phyloP scores from a whole-genome alignment of 192 early-diverging fungal genomes.

The Umbelopsis vinacea region DNA sequence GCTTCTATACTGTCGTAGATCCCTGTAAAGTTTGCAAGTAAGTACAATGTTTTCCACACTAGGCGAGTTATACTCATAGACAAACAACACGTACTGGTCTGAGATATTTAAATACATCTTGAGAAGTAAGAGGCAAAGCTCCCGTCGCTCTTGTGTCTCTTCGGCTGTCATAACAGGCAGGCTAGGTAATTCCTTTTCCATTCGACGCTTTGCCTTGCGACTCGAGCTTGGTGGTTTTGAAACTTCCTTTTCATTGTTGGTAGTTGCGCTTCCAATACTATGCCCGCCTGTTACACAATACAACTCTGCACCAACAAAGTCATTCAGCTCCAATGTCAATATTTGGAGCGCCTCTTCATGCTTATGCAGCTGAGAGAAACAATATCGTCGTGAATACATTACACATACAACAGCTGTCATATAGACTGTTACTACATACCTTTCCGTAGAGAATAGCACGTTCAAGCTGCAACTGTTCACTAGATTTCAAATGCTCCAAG shows the following conservation, averaged over 20 bases:
- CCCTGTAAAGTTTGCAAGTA: slow-evolving; percentile 11
- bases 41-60: neutral
- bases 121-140: slow-evolving; percentile 52
- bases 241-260: neutral
- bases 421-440: slow-evolving; percentile 34
- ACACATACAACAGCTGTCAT: neutral
- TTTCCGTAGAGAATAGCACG: slow-evolving; percentile 51
- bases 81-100: slow-evolving; percentile 39
- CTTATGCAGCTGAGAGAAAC: slow-evolving; percentile 39
- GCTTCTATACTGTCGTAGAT: slow-evolving; percentile 34
- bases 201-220: slow-evolving; percentile 11
- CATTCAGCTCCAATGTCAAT: slow-evolving; percentile 50
- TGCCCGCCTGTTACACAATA: slow-evolving; percentile 56
- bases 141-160: slow-evolving; percentile 25
- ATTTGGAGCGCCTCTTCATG: slow-evolving; percentile 50
- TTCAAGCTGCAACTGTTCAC: slow-evolving; percentile 47
- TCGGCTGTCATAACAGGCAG: slow-evolving; percentile 7
- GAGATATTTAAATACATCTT: slow-evolving; percentile 53
- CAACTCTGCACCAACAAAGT: slow-evolving; percentile 58
- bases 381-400: neutral
- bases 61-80: neutral
- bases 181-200: slow-evolving; percentile 21
- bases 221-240: neutral
- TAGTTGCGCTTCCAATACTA: slow-evolving; percentile 31
- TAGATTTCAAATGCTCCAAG: slow-evolving; percentile 38